Base-by-base conservation (phyloP, 257 asterid species). In the Nicotiana paniculata region DNA sequence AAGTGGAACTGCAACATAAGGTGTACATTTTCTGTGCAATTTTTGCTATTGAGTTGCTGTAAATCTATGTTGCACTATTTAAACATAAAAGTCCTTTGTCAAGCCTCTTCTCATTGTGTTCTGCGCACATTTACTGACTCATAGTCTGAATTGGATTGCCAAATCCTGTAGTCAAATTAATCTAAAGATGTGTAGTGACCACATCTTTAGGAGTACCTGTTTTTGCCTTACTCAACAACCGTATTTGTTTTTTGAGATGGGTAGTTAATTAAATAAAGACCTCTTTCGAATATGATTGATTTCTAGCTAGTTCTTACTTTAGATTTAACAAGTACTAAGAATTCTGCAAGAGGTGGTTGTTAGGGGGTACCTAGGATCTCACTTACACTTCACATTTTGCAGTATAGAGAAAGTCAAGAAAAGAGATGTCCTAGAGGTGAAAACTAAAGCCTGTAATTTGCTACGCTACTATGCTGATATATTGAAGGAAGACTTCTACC, bases 391-490 rank as follows among this genome's bases (percentile, higher is more conserved):
- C 57, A 53, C 18, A 37, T 72, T 11, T 65, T 90, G 90, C 94
- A 95, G 99, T 87, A 95, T 93, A 97, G 98, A 95, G 82, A 95
- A 97, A 43, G 48, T 43, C 48, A 7, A 43, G 11, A 43, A 43
- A 43, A 43, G 11, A 43, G 48, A 43, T 43, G 48, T 93, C 83
- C 91, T 94, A 7, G 97, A 94, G 90, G 97, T 92, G 80, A 94
- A 96, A 85, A 98, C 99, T 87, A 94, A 97, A 51, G 99, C 98
- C 69, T 96, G 99, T 87, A 91, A 93, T 86, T 90, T 93, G 97
- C 87, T 96, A 21, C 91, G 97, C 77, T 90, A 96, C 89, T 91
- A 94, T 88, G 99, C 99, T 43, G 96, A 93, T 87, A 97, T 92
- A 90, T 83, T 96, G 90, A 93, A 93, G 84, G 99, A 96, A 88